Evolutionary conservation across 192 early-diverging fungal species (phyloP), one percentile per base, ranked within the genome.

Genomic region (Funneliformis mosseae): DNA sequence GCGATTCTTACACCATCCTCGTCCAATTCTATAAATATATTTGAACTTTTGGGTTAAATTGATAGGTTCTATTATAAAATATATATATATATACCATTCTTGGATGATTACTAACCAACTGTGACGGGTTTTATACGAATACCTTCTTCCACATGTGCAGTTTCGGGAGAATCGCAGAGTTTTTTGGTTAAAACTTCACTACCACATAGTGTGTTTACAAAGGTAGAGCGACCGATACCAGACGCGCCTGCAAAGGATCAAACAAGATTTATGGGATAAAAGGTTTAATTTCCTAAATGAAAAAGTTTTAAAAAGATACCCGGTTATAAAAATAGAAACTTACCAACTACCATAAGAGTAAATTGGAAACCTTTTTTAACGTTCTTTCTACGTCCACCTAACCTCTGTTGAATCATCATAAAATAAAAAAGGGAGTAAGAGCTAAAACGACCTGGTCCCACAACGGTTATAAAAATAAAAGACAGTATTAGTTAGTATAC

Each of bases 141-240:
- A n/a, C 96, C 81, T 63, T 95, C 93, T 76, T 93, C 92, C 18
- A 91, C 87, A 61, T 95, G 91, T 43, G 96, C 95, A 77, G 90
- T 88, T 71, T 95, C 92, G 45, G 93, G 90, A 76, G 87, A 88
- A 66, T 89, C 89, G 28, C 79, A 80, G 41, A 93, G 91, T 45
- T 87, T 88, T 60, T 95, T 87, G 21, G 90, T 85, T 28, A 97
- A 88, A 48, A 94, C 92, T 79, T 82, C 82, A 69, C 89, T 88
- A 85, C 96, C 95, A 87, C 97, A 99, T 43, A 99, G 90, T 8
- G 98, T 98, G 90, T 99, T 99, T 64, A 98, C 92, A 89, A 99
- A 98, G 46, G 98, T 99, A 66, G 97, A 95, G 78, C 97, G 96
- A 25, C 98, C 98, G 28, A 96, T 91, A 45, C 98, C 98, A 12